Base-by-base conservation (phyloP, 768 basidiomycete genomes). In the Russula emetica region DNA sequence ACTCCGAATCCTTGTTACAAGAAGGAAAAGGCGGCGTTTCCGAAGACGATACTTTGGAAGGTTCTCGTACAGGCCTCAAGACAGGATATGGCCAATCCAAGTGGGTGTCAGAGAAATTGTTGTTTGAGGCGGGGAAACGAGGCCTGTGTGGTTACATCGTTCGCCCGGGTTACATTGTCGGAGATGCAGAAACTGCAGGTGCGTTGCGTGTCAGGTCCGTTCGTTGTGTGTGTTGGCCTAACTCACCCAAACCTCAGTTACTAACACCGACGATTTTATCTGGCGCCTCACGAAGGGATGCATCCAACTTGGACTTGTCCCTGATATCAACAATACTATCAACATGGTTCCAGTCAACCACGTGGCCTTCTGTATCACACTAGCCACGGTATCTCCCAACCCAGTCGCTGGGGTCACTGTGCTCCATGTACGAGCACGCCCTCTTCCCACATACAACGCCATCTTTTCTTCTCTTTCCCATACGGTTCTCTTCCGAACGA, bases 211-310 rank as follows among this genome's bases (percentile, higher is more conserved):
- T 24, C 3, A 38, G 38, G n/a, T 40, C 30, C 44, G 22, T 2
- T 36, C 7, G 24, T 30, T n/a, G 10, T 44, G 32, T 20, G 22
- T 47, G 30, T 20, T 36, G 61, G n/a, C n/a, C 44, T 26, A 18
- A 57, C 58, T 49, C 18, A n/a, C 45, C 38, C 30, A 24, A 14
- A 10, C 24, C 24, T 22, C 67, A 93, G 95, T 98, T 4, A 98
- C 96, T 14, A 99, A 99, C 76, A 98, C 97, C 38, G 67, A 99
- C 70, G 97, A 99, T 73, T 99, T 99, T 76, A 85, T 99, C 61
- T 98, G 96, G 96, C 85, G 97, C 3, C 78, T 99, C 74, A 92
- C 97, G 72, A 98, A 98, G 74, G 97, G 97, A n/a, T 98, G 94
- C 72, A 82, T 98, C 42, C 97, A 99, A 73, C 86, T 98, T n/a